These are phyloP conservation scores for Meira nashicola DNA, from an alignment of 1,284 basidiomycete genomes.

Conservation along the genomic window DNA sequence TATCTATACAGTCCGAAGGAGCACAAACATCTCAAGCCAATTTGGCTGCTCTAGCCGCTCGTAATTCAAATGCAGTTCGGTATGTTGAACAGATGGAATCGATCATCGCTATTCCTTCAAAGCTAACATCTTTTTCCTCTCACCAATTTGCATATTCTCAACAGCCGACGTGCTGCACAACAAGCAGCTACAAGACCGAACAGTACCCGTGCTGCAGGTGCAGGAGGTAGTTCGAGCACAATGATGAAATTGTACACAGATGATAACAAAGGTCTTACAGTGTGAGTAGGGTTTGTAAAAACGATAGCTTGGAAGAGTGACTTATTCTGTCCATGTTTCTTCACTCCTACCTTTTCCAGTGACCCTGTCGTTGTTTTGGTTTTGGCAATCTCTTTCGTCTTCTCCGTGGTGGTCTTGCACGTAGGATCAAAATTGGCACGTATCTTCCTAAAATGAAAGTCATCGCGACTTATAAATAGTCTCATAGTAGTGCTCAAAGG, in stretches of 20 bases:
- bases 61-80: constrained; percentile 33
- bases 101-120: not conserved
- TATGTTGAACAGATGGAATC: constrained; percentile 1
- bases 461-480: not conserved
- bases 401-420: constrained; percentile 97
- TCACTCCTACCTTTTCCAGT: too few species aligned
- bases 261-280: constrained; percentile 89
- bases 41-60: constrained; percentile 35
- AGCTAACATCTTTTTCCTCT: not conserved
- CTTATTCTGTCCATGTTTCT: too few species aligned
- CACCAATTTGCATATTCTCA: too few species aligned
- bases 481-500: not conserved
- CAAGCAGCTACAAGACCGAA: constrained; percentile 71
- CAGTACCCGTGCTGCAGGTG: constrained; percentile 84
- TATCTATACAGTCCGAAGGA: not conserved
- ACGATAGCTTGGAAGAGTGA: too few species aligned
- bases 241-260: constrained; percentile 96
- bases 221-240: constrained; percentile 91
- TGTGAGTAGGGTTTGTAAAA: constrained; percentile 80
- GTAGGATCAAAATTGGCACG: constrained; percentile 92
- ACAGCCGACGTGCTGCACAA: constrained; percentile 61
- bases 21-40: constrained; percentile 24
- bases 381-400: constrained; percentile 94
- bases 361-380: constrained; percentile 97
- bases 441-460: constrained; percentile 71